Conservation (phyloP, 2,329 filamentous ascomycete genomes). For the Apiospora malaysiana region DNA sequence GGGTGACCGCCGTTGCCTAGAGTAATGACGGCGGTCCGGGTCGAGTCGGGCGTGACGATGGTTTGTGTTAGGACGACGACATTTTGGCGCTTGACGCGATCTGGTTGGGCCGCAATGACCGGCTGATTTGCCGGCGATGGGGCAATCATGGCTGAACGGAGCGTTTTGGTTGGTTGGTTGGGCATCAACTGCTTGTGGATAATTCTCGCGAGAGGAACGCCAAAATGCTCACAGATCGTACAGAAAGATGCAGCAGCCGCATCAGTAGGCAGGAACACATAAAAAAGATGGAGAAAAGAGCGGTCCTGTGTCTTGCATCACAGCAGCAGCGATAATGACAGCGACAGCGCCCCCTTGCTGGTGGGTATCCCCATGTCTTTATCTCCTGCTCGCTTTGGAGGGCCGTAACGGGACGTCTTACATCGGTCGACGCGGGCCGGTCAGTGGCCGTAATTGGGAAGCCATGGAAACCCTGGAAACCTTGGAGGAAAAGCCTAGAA, state of each 20-base stretch:
- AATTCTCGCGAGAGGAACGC: neutral
- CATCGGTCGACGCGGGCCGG: conserved; percentile 13
- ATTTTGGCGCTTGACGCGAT: conserved; percentile 28
- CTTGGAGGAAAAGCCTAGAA: neutral
- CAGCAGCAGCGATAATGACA: neutral
- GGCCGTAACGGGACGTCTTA: neutral
- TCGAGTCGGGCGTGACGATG: conserved; percentile 33
- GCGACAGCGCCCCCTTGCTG: neutral
- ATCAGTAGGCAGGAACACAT: neutral
- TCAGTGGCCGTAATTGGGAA: neutral
- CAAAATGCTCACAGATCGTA: neutral
- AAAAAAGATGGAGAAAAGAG: neutral
- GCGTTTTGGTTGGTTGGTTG: conserved; percentile 1
- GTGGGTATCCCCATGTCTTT: conserved; percentile 9
- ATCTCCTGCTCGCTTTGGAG: neutral
- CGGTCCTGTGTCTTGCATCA: conserved; percentile 10
- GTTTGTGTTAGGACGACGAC: conserved; percentile 37
- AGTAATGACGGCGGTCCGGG: conserved; percentile 37
- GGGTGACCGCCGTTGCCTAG: conserved; percentile 33
- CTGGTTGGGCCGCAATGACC: conserved; percentile 24
- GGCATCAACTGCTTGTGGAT: neutral
- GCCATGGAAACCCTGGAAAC: neutral
- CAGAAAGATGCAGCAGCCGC: neutral
- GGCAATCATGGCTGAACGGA: conserved; percentile 14
- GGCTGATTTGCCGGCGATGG: neutral